Base-by-base conservation (phyloP, 805 yeast genomes). In the Nakazawaea ishiwadae region DNA sequence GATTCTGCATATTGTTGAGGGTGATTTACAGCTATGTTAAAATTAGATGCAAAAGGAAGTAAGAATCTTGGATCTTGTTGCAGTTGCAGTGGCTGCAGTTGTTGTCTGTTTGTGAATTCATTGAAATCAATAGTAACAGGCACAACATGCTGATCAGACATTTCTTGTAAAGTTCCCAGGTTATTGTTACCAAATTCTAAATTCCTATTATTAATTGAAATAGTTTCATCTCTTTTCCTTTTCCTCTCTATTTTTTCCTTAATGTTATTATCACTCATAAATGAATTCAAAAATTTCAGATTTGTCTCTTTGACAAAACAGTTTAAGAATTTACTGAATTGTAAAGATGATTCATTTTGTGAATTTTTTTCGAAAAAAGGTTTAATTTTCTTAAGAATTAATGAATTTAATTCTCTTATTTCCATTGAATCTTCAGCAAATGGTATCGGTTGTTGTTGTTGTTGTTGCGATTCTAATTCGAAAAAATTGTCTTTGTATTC, bases 221-320 rank as follows among this genome's bases (percentile, higher is more conserved):
- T 24, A 3, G 17, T 12, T 21, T 42, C 45, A 29, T 42, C 45
- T 24, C 45, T 27, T 23, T 37, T 34, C 27, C 41, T 32, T 31
- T 42, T 42, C 10, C 39, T 10, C 12, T 42, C 45, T 27, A 42
- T 30, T 23, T 42, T 42, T 15, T 37, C 42, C 31, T 34, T 42
- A n/a, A 42, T 17, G 9, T 14, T 20, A 11, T 23, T 21, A 29
- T 42, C 42, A 17, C 24, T 30, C 42, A 42, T 26, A 18, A 28
- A 37, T n/a, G 28, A 19, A 10, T 29, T n/a, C 10, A 42, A 28
- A 12, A 37, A 42, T 15, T 15, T 7, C 3, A n/a, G 11, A 37
- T 37, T 37, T 15, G 45, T 24, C 27, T 34, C 40, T 17, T 29
- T 21, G 4, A 37, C 30, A 33, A 37, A 42, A 8, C 19, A 20